Percentiles rank a stretch among this genome's conserved stretches.
phyloP scores from a whole-genome alignment of 2,329 filamentous ascomycete genomes.

The Phialophora macrospora region DNA sequence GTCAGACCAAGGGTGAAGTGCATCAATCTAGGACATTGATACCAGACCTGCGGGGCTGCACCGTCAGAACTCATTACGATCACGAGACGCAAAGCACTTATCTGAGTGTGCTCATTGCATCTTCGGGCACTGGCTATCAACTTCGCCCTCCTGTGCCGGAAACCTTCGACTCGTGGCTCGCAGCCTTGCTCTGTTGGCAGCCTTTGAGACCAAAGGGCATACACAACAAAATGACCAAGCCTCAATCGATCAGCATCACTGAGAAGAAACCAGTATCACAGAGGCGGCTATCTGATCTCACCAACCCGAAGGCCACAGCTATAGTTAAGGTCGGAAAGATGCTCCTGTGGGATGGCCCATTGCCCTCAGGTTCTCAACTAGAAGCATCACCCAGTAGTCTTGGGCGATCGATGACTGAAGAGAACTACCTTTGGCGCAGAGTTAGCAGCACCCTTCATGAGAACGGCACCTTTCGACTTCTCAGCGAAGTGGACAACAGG shows the following conservation, averaged over 20 bases:
- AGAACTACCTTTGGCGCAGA: constrained; percentile 69
- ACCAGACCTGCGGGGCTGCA: constrained; percentile 56
- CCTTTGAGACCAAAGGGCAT: constrained; percentile 57
- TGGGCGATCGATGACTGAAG: constrained; percentile 55
- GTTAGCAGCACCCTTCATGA: constrained; percentile 94
- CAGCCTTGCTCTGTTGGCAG: constrained; percentile 58
- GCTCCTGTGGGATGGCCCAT: constrained; percentile 81
- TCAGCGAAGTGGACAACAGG: constrained; percentile 81
- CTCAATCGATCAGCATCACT: constrained; percentile 51
- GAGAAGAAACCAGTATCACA: constrained; percentile 51
- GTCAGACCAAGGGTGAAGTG: constrained; percentile 57
- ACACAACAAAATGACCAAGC: constrained; percentile 57
- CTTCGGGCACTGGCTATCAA: constrained; percentile 54
- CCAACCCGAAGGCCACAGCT: constrained; percentile 69
- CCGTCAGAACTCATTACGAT: constrained; percentile 55
- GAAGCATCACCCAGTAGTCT: constrained; percentile 22
- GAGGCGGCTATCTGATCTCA: constrained; percentile 53
- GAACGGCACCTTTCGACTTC: constrained; percentile 90
- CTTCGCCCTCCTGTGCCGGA: constrained; percentile 56
- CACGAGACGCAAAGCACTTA: constrained; percentile 52
- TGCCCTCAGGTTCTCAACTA: constrained; percentile 38
- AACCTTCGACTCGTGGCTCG: constrained; percentile 59
- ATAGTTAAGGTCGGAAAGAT: constrained; percentile 97
- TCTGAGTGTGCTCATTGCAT: constrained; percentile 55
- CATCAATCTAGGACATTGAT: constrained; percentile 55